Evolutionary conservation across 306 rosid species (phyloP), one percentile per base, ranked within the genome.

Genomic region (Prunus fruticosa): DNA sequence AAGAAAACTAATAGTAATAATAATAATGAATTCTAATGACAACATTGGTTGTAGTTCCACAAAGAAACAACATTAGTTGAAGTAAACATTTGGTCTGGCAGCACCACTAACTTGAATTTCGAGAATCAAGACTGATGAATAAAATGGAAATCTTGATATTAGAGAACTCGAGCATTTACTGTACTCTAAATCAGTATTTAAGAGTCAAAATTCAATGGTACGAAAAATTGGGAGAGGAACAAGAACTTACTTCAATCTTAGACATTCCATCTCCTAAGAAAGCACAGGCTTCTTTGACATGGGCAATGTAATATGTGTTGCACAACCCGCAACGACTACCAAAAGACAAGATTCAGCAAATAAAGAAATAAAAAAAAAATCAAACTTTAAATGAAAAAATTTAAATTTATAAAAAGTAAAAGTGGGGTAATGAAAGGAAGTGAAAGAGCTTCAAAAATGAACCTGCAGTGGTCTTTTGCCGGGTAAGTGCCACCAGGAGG

Each of bases 201-300:
- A 67, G 52, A 49, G 50, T 46, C 2, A 13, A 67, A 56, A 51
- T n/a, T 32, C 14, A 64, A 68, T 49, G 6, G n/a, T 15, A 30
- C 4, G 34, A 78, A 72, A 22, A 51, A 22, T 3, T 25, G 32
- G 41, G 80, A 41, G 28, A 61, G 51, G 77, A 79, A 45, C 51
- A 77, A 84, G 54, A 56, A 27, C 71, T 82, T 77, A 92, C 98
- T 83, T 94, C 98, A 85, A 94, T 86, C 78, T 82, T 85, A 77
- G 98, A 92, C 98, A 94, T 94, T 25, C 98, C 98, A 81, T 94
- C 95, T 75, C 98, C 98, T 84, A 94, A 85, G 82, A 94, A 94
- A 82, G 98, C 98, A 83, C 98, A 94, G 4, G 98, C 98, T 75
- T 84, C 75, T 92, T 94, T 94, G 69, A 94, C 97, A 83, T 94